A percentile compares a stretch with the other conserved stretches of the same genome.
phyloP scores from a whole-genome alignment of 257 asterid species.

The Mentha longifolia region DNA sequence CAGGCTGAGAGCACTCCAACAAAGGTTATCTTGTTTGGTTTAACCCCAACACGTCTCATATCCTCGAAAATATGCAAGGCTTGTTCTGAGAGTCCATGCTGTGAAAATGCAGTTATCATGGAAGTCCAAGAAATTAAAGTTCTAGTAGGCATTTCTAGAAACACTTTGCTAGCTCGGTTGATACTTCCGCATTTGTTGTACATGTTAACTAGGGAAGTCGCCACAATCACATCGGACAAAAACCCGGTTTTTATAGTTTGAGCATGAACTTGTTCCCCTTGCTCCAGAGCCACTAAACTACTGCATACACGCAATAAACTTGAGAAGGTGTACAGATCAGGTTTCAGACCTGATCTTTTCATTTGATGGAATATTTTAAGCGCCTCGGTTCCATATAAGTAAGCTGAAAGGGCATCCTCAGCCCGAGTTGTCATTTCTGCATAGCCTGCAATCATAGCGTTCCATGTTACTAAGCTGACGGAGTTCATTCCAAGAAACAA shows the following conservation, averaged over 20 bases:
- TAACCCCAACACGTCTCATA: constrained; percentile 78
- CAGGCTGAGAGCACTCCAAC: constrained; percentile 88
- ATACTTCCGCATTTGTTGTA: constrained; percentile 91
- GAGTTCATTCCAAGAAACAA: constrained; percentile 66
- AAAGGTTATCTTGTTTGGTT: constrained; percentile 85
- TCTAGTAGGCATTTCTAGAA: constrained; percentile 75
- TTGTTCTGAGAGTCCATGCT: constrained; percentile 65
- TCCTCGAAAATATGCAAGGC: constrained; percentile 82
- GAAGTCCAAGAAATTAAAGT: constrained; percentile 94
- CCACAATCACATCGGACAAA: constrained; percentile 77
- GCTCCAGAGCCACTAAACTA: constrained; percentile 73
- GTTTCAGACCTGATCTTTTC: constrained; percentile 64
- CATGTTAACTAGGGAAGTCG: constrained; percentile 89
- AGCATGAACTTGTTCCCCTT: constrained; percentile 94
- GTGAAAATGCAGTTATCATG: constrained; percentile 75
- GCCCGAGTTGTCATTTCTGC: constrained; percentile 63
- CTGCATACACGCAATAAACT: constrained; percentile 75
- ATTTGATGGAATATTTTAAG: constrained; percentile 64
- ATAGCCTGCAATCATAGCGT: constrained; percentile 89
- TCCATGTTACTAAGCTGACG: constrained; percentile 75
- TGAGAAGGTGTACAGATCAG: constrained; percentile 81
- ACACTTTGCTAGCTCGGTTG: constrained; percentile 70
- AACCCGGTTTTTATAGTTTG: constrained; percentile 71
- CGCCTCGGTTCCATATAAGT: constrained; percentile 70
- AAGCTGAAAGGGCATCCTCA: constrained; percentile 57